Base-by-base conservation (phyloP, 1,139 yeast species). In the Protomyces inouyei region DNA sequence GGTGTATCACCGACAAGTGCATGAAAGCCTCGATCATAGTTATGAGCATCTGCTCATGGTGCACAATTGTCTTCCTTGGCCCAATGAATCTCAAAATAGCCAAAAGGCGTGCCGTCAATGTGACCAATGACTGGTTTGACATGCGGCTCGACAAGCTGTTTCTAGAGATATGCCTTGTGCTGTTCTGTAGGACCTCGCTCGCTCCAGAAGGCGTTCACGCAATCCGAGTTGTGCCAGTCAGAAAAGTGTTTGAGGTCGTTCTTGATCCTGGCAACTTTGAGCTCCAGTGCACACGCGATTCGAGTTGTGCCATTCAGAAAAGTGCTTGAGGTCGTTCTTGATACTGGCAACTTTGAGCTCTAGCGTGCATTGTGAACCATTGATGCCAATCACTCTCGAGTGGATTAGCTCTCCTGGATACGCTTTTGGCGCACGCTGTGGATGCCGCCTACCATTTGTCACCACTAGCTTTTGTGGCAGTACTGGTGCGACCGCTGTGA, bases 21-120 rank as follows among this genome's bases (percentile, higher is more conserved):
- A 60, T 70, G 72, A 60, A 69, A 70, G 14, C 72, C 72, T 46
- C 70, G 67, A 53, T 70, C 72, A 54, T 65, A 68, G 23, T 66
- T 64, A 32, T 55, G 61, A 4, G 65, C 64, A 36, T 59, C 56
- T 1, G 64, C 61, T 43, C 53, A 65, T 3, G 69, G 69, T 3
- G 71, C 67, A 21, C 70, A 57, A 38, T 51, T 64, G 60, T 70
- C 72, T 54, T 70, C 72, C 21, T 56, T 40, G 28, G 67, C 71
- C 67, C 68, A 68, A 65, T 70, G 70, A 14, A 66, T 61, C 57
- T 69, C 70, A 38, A 70, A 61, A 45, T 70, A 70, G 36, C 67
- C 65, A 48, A 69, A 70, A 9, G 65, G 66, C 18, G 40, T 59
- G 55, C 53, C 66, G 40, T 68, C 69, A 16, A 68, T 66, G 12